Percentiles rank a stretch among this genome's conserved stretches.
Evolutionary conservation across 495 filamentous ascomycete species (phyloP).

Genomic region (Podospora australis): DNA sequence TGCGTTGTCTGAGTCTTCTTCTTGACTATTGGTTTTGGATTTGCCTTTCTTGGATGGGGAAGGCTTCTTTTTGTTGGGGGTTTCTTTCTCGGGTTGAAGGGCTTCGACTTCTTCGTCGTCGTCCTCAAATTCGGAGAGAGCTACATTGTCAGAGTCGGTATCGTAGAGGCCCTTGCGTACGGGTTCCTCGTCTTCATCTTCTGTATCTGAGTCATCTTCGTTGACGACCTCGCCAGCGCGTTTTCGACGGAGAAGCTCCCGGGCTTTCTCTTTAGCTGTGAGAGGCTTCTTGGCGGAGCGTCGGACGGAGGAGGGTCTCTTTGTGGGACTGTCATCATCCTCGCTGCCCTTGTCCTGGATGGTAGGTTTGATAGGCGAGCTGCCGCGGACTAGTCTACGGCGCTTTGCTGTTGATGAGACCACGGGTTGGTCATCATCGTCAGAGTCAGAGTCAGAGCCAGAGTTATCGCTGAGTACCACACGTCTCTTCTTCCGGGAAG

Average conservation of each 20-base stretch:
- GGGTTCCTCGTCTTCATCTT: slow-evolving; percentile 31
- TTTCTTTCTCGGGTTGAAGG: slow-evolving; percentile 10
- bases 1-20: slow-evolving; percentile 10
- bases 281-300: slow-evolving; percentile 7
- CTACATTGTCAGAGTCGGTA: slow-evolving; percentile 31
- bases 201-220: slow-evolving; percentile 31
- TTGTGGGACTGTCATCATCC: slow-evolving; percentile 1
- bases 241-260: slow-evolving; percentile 23
- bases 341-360: neutral
- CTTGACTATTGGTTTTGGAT: slow-evolving; percentile 3
- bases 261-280: slow-evolving; percentile 23
- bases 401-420: slow-evolving; percentile 5
- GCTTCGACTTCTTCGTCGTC: slow-evolving; percentile 29
- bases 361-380: neutral
- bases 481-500: slow-evolving; percentile 4
- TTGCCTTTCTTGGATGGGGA: slow-evolving; percentile 9
- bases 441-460: too few relatives aligned
- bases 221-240: slow-evolving; percentile 51
- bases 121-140: slow-evolving; percentile 41
- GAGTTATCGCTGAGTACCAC: slow-evolving; percentile 6
- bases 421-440: neutral
- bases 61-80: slow-evolving; percentile 11
- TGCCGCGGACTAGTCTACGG: slow-evolving; percentile 5
- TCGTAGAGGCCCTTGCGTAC: slow-evolving; percentile 34
- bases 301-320: neutral